These are phyloP conservation scores for Quercus tomentella DNA, from an alignment of 331 rosid species.

Conservation along the genomic window DNA sequence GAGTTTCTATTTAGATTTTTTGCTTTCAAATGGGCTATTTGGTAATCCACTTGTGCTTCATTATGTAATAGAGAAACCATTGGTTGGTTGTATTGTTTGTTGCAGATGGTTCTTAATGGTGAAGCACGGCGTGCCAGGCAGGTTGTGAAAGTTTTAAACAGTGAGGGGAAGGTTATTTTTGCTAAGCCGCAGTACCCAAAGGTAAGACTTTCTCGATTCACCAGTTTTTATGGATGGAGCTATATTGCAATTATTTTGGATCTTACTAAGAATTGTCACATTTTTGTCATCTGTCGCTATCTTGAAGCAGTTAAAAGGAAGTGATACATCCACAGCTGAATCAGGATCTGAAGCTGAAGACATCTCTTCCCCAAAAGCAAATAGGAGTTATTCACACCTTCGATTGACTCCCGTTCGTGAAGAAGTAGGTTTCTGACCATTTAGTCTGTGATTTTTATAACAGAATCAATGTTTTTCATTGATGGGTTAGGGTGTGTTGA, in stretches of 20 bases:
- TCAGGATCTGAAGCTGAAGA: constrained; percentile 99
- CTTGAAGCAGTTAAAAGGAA: constrained; percentile 66
- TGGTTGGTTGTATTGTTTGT: constrained; percentile 15
- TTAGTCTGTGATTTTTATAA: background rate
- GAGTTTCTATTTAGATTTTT: constrained; percentile 14
- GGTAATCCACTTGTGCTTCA: background rate
- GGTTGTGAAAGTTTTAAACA: constrained; percentile 79
- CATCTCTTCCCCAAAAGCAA: constrained; percentile 75
- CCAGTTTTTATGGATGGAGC: background rate
- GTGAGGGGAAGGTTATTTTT: constrained; percentile 86
- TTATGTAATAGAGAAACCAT: constrained; percentile 18
- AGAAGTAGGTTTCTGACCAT: constrained; percentile 65
- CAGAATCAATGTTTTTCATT: background rate
- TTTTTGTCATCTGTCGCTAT: background rate
- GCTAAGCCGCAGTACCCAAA: constrained; percentile 78
- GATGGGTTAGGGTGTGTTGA: background rate
- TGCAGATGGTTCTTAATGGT: constrained; percentile 84
- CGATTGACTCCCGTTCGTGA: constrained; percentile 97
- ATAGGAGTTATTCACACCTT: constrained; percentile 74
- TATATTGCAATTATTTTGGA: background rate
- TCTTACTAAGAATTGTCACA: background rate
- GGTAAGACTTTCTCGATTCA: constrained; percentile 35
- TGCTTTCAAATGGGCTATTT: background rate
- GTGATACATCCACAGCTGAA: constrained; percentile 98
- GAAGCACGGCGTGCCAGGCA: constrained; percentile 76